Evolutionary conservation across 805 yeast species (phyloP), one percentile per base, ranked within the genome.

Genomic region (Kodamaea kakaduensis): DNA sequence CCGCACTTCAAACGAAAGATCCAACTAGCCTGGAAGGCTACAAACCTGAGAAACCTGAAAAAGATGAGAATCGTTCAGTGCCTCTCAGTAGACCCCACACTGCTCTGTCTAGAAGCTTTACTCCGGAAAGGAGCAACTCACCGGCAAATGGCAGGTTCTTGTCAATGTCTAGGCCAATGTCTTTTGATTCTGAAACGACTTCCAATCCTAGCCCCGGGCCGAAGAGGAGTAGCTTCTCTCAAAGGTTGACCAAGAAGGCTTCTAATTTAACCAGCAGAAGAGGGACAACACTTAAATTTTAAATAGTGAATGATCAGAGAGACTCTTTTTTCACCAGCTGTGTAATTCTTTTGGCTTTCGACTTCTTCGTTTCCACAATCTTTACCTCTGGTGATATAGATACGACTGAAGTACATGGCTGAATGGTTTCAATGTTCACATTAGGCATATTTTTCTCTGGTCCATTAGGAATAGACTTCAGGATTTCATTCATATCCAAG

Each of bases 371-470:
- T 5, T 51, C 54, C 1, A 62, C 40, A 9, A 66, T 60, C 32
- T 62, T 58, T 6, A 84, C 75, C 46, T 81, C 81, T 5, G 64
- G 68, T 0, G 93, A 67, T 43, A 82, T 70, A 45, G 73, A 78
- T 3, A 84, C 87, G 16, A 67, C 68, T 0, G 66, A 64, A 1
- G 70, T 64, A 3, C 73, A 73, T 0, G 80, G 75, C 2, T 68
- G 68, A 13, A 84, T 73, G 0, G 95, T 84, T 44, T 85, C 94
- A n/a, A 80, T 73, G 9, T 54, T 54, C 5, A 80, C 72, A 2
- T 64, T 70, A 0, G 93, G 93, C 78, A 84, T 71, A 46, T 84
- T 83, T 2, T 69, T 72, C 45, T 84, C 94, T 0, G 94, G 93
- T 0, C 93, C 93, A 51, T 75, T 75, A 1, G 72, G 71, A 4